Conservation (phyloP, 345 rosid species). For the Physaria fendleri region DNA sequence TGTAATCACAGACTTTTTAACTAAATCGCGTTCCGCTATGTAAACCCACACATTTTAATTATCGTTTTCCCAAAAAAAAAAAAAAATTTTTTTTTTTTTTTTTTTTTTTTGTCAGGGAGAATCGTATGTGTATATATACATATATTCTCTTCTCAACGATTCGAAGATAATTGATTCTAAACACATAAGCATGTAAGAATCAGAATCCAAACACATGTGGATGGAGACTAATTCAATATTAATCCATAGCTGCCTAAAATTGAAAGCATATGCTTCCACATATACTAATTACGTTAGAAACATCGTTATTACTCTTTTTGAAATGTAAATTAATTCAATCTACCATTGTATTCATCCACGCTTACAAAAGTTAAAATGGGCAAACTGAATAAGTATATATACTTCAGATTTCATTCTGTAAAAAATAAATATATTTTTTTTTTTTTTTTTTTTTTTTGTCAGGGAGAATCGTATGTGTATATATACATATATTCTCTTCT, state of each 20-base stretch:
- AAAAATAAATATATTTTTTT: too few species aligned
- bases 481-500: conserved; percentile 22
- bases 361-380: conserved; percentile 4
- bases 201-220: conserved; percentile 17
- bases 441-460: too few species aligned
- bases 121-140: conserved; percentile 1
- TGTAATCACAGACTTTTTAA: too few species aligned
- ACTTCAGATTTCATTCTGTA: too few species aligned
- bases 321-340: not conserved
- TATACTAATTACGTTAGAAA: conserved; percentile 20
- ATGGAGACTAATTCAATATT: conserved; percentile 6
- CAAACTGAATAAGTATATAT: conserved; percentile 17
- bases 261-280: conserved; percentile 29
- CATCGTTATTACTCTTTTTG: conserved; percentile 12
- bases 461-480: conserved; percentile 4
- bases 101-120: too few species aligned
- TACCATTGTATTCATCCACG: not conserved
- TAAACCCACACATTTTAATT: too few species aligned
- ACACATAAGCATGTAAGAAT: conserved; percentile 15
- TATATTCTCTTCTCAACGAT: conserved; percentile 21
- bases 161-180: conserved; percentile 21
- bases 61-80: too few species aligned
- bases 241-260: conserved; percentile 17
- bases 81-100: too few species aligned
- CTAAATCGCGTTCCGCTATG: too few species aligned